Evolutionary conservation across 2,329 filamentous ascomycete genomes (phyloP).

Genomic region (Thelonectria discophora): DNA sequence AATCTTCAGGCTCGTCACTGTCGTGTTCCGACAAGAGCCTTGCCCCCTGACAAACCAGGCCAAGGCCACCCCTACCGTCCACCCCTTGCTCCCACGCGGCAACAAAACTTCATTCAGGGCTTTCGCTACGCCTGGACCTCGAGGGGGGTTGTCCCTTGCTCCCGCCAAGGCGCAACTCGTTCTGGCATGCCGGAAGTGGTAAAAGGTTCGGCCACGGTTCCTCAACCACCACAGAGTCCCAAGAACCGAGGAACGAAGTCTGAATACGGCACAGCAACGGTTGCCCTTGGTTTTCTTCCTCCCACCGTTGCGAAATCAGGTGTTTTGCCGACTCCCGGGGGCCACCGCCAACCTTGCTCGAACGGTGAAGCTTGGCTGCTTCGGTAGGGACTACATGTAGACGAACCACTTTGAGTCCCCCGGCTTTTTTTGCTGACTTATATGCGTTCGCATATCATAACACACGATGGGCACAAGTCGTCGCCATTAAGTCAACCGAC

Average conservation of each 20-base stretch:
- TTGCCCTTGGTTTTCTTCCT: not conserved
- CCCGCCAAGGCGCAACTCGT: not conserved
- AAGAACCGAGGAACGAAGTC: not conserved
- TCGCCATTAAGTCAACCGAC: too few species aligned
- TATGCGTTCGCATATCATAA: not conserved
- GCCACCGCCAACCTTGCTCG: not conserved
- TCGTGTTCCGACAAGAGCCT: not conserved
- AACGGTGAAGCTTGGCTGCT: not conserved
- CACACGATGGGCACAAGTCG: not conserved
- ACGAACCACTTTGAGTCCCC: not conserved
- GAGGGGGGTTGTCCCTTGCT: not conserved
- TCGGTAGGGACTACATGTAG: too few species aligned
- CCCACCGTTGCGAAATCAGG: not conserved
- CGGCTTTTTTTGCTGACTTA: not conserved
- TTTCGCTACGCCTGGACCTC: not conserved
- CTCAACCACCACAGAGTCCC: too few species aligned
- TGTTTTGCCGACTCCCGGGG: not conserved
- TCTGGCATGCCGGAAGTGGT: not conserved
- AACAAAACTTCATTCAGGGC: constrained; percentile 2
- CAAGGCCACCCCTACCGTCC: constrained; percentile 8
- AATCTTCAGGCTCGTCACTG: not conserved
- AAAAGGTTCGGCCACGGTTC: not conserved
- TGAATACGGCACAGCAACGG: too few species aligned
- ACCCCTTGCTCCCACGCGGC: constrained; percentile 21
- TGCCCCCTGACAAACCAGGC: not conserved